These are phyloP conservation scores for Pleurotus djamor DNA, from an alignment of 768 basidiomycete genomes.

Conservation along the genomic window DNA sequence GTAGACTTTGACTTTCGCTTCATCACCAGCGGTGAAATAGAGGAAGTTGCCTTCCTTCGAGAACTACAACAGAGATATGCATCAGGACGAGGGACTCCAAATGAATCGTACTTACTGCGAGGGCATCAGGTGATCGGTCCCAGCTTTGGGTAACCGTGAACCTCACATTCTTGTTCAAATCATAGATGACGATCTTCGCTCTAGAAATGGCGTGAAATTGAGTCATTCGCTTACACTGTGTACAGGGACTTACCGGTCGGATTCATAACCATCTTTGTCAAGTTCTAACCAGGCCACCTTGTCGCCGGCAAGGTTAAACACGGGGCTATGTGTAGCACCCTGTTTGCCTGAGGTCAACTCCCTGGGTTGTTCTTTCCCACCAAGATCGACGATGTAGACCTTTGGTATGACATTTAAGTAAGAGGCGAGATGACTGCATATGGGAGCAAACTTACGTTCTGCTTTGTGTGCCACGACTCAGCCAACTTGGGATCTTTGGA, in stretches of 20 bases:
- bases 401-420: slow-evolving; percentile 18
- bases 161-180: slow-evolving; percentile 62
- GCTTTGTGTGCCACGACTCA: slow-evolving; percentile 85
- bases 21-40: slow-evolving; percentile 76
- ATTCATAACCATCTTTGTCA: slow-evolving; percentile 85
- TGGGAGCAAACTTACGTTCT: slow-evolving; percentile 51
- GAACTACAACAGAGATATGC: slow-evolving; percentile 47
- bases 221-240: not conserved
- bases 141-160: slow-evolving; percentile 79
- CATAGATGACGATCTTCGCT: slow-evolving; percentile 77
- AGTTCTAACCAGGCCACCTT: slow-evolving; percentile 89
- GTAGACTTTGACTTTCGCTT: slow-evolving; percentile 76
- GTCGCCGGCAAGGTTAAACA: slow-evolving; percentile 62
- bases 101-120: slow-evolving; percentile 45
- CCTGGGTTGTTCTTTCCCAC: slow-evolving; percentile 40
- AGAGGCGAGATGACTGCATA: not conserved
- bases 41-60: slow-evolving; percentile 66
- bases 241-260: slow-evolving; percentile 55
- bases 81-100: not conserved
- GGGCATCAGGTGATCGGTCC: slow-evolving; percentile 74
- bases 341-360: slow-evolving; percentile 84
- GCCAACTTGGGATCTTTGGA: slow-evolving; percentile 80
- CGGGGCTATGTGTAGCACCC: slow-evolving; percentile 72
- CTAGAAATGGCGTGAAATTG: slow-evolving; percentile 28
- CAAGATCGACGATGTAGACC: slow-evolving; percentile 71